Evolutionary conservation across 768 basidiomycete species (phyloP), one percentile per base, ranked within the genome.

Genomic region (Amanita pseudoporphyria): DNA sequence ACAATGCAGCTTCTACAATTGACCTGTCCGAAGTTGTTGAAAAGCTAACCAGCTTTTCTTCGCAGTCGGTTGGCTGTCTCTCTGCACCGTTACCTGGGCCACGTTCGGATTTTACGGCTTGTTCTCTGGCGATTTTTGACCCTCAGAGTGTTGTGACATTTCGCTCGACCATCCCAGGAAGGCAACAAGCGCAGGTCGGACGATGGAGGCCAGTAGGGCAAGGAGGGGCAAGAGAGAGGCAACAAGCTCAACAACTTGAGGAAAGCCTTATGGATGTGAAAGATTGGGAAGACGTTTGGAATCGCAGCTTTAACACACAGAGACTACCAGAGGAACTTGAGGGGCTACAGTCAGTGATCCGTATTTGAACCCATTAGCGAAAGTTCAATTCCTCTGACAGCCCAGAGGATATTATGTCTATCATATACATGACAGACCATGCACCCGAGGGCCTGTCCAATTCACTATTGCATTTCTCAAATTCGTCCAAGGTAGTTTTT

Each of bases 131-230:
- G 0, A 58, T 75, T 3, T 76, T 84, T 45, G 70, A 78, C 45
- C 55, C 68, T 1, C 52, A 62, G 0, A 45, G 59, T 6, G 73
- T 73, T 9, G 64, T 69, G 1, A 64, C 74, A 1, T 87, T 87
- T 57, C 71, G 73, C n/a, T 86, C 84, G 7, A 71, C 70, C 1
- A 74, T 87, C 47, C 73, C 75, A 1, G 85, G 87, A 9, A 67
- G 67, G 41, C 62, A 67, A 14, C 67, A 75, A 13, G 62, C 74
- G 2, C 81, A 84, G 57, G 84, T 88, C 12, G 87, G 87, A 24
- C 70, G 84, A 40, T 82, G 82, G 82, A 82, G 84, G 59, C 72
- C 82, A 14, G 74, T 77, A 54, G 63, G 75, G 52, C 68, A 72
- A 56, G 62, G 31, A 40, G 37, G 4, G 57, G 62, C 9, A 45